A percentile compares a stretch with the other conserved stretches of the same genome.
These are phyloP conservation scores for Lipomyces yamanashiensis DNA, from an alignment of 805 yeast genomes.

Conservation along the genomic window DNA sequence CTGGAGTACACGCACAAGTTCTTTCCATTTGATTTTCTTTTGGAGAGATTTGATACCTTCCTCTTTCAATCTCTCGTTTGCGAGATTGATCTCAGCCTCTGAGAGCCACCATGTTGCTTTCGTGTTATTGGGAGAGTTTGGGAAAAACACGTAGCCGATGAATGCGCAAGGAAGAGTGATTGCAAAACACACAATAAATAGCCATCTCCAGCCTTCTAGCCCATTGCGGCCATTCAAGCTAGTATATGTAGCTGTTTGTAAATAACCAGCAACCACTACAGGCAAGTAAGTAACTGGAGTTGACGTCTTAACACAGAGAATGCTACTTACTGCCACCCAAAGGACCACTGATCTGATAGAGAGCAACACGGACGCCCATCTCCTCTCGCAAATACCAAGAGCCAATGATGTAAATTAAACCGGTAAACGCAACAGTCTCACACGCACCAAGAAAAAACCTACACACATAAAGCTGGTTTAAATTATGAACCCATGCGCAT, in stretches of 20 bases:
- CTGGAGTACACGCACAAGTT: conserved; percentile 45
- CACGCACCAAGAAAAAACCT: conserved; percentile 71
- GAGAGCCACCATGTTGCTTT: conserved; percentile 46
- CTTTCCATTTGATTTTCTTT: conserved; percentile 40
- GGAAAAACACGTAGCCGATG: conserved; percentile 51
- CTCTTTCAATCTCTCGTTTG: conserved; percentile 42
- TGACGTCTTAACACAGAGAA: not conserved
- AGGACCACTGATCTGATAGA: conserved; percentile 48
- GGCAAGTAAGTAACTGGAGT: not conserved
- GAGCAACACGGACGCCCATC: conserved; percentile 52
- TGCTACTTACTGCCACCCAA: conserved; percentile 45
- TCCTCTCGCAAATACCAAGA: conserved; percentile 63
- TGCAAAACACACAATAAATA: conserved; percentile 61
- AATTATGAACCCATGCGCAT: conserved; percentile 50
- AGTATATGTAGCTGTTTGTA: conserved; percentile 57
- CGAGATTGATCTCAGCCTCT: conserved; percentile 44
- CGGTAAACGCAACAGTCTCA: conserved; percentile 70
- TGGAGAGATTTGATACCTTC: conserved; percentile 41
- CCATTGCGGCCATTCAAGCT: conserved; percentile 54
- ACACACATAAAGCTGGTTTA: conserved; percentile 56
- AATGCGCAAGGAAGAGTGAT: conserved; percentile 51
- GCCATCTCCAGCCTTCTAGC: conserved; percentile 66
- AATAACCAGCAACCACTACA: conserved; percentile 52
- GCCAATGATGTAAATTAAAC: conserved; percentile 49
- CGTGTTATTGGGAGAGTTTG: conserved; percentile 57